Evolutionary conservation across 805 yeast genomes (phyloP).

Genomic region (Zygosaccharomyces lentus): DNA sequence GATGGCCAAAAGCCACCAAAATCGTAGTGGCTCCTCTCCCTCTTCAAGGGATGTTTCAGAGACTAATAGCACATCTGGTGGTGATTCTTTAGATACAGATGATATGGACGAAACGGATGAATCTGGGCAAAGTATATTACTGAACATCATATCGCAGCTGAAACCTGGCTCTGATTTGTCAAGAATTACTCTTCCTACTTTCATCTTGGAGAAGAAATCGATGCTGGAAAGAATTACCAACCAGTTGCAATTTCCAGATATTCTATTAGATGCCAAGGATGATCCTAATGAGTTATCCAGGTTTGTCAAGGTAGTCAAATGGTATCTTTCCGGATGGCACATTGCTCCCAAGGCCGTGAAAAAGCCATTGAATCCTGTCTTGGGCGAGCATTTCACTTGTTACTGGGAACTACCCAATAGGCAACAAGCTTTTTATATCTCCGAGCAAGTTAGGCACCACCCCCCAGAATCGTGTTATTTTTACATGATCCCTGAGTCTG

Average conservation of each 20-base stretch:
- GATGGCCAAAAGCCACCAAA: constrained; percentile 1
- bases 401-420: constrained; percentile 85
- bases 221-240: constrained; percentile 96
- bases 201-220: constrained; percentile 88
- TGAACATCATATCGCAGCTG: constrained; percentile 85
- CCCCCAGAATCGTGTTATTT: constrained; percentile 97
- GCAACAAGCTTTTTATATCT: constrained; percentile 71
- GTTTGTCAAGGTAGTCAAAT: constrained; percentile 68
- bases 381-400: constrained; percentile 87
- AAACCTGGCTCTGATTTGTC: constrained; percentile 90
- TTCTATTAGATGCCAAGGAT: constrained; percentile 64
- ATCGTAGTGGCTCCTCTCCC: constrained; percentile 3
- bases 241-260: constrained; percentile 72
- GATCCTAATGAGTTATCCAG: constrained; percentile 58
- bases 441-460: constrained; percentile 97
- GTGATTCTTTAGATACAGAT: constrained; percentile 40
- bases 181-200: constrained; percentile 90
- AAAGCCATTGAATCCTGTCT: constrained; percentile 90
- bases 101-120: constrained; percentile 91
- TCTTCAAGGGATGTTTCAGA: constrained; percentile 10
- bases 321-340: constrained; percentile 97
- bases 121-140: constrained; percentile 78
- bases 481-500: constrained; percentile 74
- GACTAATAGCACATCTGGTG: background rate
- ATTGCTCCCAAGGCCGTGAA: constrained; percentile 98